Base-by-base conservation (phyloP, 371 early-diverging fungal species). In the Mucor indicus region DNA sequence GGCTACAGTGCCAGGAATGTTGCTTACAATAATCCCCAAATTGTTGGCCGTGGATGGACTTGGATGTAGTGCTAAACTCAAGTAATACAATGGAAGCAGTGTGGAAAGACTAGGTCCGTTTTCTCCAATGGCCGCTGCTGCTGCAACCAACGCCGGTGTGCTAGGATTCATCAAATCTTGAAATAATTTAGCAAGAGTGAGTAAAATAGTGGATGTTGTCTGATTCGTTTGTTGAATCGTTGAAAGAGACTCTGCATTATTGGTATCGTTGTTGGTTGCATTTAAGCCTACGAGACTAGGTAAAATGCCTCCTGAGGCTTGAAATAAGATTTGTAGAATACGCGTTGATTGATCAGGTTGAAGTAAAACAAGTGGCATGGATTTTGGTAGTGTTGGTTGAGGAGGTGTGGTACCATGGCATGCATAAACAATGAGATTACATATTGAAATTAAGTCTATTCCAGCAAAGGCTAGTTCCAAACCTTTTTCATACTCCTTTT, bases 41-140 rank as follows among this genome's bases (percentile, higher is more conserved):
- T 92, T 92, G 68, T 93, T 90, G 63, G 93, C 91, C 1, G 91
- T 91, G 15, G 91, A 90, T 8, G 96, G 91, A 21, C 90, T 88
- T 15, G 92, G 91, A 51, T 83, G 75, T 22, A 92, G 67, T 3
- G 88, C 77, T 40, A 93, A 62, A 41, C 91, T 86, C 22, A 91
- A 53, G 58, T 93, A 95, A 65, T 93, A 92, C 16, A 93, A 72
- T 1, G 89, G 84, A 31, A 93, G 61, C 10, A 91, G 76, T 16
- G 85, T 62, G 3, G 83, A 64, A 60, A 87, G 63, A 11, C 81
- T 77, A 23, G 86, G 86, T 17, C 67, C 60, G 10, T 22, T 64
- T 57, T 25, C 16, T 16, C 75, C 67, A 1, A 57, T 36, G 2
- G 67, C 62, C 1, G 72, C 60, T 1, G 74, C 57, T n/a, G 71